Evolutionary conservation across 306 rosid genomes (phyloP), one percentile per base, ranked within the genome.

Genomic region (Comarum palustre): DNA sequence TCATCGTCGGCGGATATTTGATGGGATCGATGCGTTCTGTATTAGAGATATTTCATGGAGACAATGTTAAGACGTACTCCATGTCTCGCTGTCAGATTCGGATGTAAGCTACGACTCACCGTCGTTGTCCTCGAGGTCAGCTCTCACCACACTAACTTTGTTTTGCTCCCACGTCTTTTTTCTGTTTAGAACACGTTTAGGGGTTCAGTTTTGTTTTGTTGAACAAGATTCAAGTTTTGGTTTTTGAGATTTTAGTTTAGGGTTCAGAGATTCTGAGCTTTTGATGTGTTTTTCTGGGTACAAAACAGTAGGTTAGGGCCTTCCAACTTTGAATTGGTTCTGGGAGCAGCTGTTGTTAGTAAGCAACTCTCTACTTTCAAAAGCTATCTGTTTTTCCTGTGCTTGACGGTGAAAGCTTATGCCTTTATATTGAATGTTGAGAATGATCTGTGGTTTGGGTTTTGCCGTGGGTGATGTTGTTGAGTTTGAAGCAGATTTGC

Each of bases 121-220:
- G 50, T 85, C 54, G 72, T 86, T 76, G 5, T 86, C 69, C 77
- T 88, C 74, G 78, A 84, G 95, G 98, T 94, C 70, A 84, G 88
- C 82, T 78, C 75, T 78, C 25, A 16, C 72, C 10, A 12, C 22
- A 38, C 34, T 43, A 6, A 8, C 8, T 20, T 52, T 7, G 17
- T 34, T 34, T 20, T 29, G 27, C 48, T 36, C n/a, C 68, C 22
- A 3, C 9, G 50, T 16, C 14, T 13, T 14, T 13, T 13, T 50
- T 11, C 41, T 32, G 31, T 58, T 66, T 6, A 0, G 19, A 74
- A 6, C 4, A 8, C 12, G 68, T 54, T 78, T 74, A 75, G 54
- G 82, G 84, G 79, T 82, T 29, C 64, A 45, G 60, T 13, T 13
- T 16, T 9, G 13, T 50, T 11, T 32, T 25, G 20, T 47, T 58